These are phyloP conservation scores for Alternaria longipes DNA, from an alignment of 2,329 filamentous ascomycete genomes.

Conservation along the genomic window DNA sequence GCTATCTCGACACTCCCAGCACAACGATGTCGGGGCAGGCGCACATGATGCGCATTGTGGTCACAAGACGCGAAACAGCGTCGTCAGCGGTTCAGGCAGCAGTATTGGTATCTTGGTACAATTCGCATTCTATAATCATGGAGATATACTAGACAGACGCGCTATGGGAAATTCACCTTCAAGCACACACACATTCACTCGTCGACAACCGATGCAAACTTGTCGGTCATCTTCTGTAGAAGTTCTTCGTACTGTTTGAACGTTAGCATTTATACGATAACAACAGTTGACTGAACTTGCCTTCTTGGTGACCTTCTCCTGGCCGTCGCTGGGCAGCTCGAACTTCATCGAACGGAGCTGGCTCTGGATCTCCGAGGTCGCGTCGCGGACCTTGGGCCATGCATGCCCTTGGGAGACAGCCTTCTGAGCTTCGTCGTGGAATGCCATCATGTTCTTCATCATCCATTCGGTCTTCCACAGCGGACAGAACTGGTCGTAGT, in stretches of 20 bases:
- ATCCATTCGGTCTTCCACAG: constrained; percentile 99
- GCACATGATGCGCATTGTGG: constrained; percentile 31
- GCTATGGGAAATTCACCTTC: constrained; percentile 38
- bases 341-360: constrained; percentile 95
- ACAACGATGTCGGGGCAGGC: not conserved
- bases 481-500: constrained; percentile 99
- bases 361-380: constrained; percentile 84
- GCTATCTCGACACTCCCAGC: not conserved
- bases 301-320: constrained; percentile 85
- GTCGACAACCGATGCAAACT: constrained; percentile 95
- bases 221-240: constrained; percentile 91
- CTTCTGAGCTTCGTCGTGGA: constrained; percentile 98
- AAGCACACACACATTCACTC: constrained; percentile 72
- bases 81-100: constrained; percentile 50
- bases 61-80: constrained; percentile 42
- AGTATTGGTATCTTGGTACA: constrained; percentile 37
- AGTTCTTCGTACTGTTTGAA: constrained; percentile 82
- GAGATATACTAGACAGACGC: constrained; percentile 35
- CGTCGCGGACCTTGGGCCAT: constrained; percentile 93
- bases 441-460: constrained; percentile 99
- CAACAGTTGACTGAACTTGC: constrained; percentile 58
- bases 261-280: constrained; percentile 50
- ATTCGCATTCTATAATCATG: constrained; percentile 39
- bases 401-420: constrained; percentile 87
- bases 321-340: constrained; percentile 85